Base-by-base conservation (phyloP, 2,329 filamentous ascomycete species). In the Metarhizium rileyi region DNA sequence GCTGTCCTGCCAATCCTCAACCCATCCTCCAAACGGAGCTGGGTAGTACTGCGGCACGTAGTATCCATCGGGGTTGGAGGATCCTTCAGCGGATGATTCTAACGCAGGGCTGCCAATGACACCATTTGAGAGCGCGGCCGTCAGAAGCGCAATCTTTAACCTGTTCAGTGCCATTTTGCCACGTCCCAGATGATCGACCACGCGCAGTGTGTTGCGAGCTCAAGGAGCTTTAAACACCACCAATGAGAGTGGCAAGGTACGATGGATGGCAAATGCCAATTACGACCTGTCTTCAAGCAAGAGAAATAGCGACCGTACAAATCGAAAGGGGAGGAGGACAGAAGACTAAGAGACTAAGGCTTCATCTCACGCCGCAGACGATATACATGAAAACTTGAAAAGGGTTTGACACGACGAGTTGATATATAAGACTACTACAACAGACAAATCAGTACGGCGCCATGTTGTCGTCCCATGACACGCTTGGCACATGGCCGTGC, bases 11-110 rank as follows among this genome's bases (percentile, higher is more conserved):
- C 87, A 91, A 50, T 78, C 77, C 5, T 75, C 67, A 0, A 76
- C 68, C 82, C 86, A 90, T 36, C 86, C 87, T 46, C 85, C 85
- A 47, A 81, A 77, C 0, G 85, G 86, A 8, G 84, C 72, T 20
- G 86, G 86, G 62, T 89, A 90, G 63, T 85, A 88, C 1, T 76
- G 63, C 1, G 75, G 70, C 41, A 70, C 70, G 57, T 70, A 73
- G 56, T 59, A 67, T 12, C 45, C 51, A n/a, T 46, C 43, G 28
- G 46, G 43, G 30, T 20, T 41, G 2, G 46, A 35, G 26, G n/a
- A n/a, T n/a, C n/a, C 27, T 28, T 27, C 26, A 16, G 12, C 23
- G 22, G 23, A 9, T 7, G 26, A 12, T 14, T 33, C 45, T 20
- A 35, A 27, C 5, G 35, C 14, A 18, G 43, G 47, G 23, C 44